Conservation (phyloP, 2,329 filamentous ascomycete species). For the Hansfordia pulvinata region DNA sequence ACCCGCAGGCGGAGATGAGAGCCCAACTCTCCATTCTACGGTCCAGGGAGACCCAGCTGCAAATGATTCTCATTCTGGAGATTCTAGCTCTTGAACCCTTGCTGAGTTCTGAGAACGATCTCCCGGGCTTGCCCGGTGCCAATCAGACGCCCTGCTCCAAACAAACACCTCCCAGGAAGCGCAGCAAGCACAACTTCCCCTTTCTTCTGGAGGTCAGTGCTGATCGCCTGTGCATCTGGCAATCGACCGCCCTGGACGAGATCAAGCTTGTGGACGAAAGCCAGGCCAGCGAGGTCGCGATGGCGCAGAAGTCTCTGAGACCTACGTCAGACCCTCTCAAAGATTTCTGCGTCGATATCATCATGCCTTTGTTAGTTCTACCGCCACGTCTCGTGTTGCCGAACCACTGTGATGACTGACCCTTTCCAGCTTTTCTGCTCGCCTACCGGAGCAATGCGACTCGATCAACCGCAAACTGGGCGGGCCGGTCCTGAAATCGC, state of each 20-base stretch:
- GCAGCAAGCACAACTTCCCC: slow-evolving; percentile 48
- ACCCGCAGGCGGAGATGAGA: slow-evolving; percentile 42
- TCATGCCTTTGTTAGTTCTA: slow-evolving; percentile 57
- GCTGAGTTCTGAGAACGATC: slow-evolving; percentile 22
- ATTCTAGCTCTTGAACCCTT: slow-evolving; percentile 55
- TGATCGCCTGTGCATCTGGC: slow-evolving; percentile 73
- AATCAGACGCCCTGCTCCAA: slow-evolving; percentile 14
- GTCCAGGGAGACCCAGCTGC: slow-evolving; percentile 65
- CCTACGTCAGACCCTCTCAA: slow-evolving; percentile 47
- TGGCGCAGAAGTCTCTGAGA: slow-evolving; percentile 23
- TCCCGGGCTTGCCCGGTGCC: slow-evolving; percentile 22
- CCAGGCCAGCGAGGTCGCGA: slow-evolving; percentile 20
- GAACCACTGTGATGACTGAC: slow-evolving; percentile 17
- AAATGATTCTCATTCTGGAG: slow-evolving; percentile 69
- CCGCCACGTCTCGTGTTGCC: too few relatives aligned
- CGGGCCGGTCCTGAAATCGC: slow-evolving; percentile 49
- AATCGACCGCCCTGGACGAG: slow-evolving; percentile 56
- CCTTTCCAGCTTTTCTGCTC: slow-evolving; percentile 50
- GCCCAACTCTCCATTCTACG: slow-evolving; percentile 52
- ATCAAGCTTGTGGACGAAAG: slow-evolving; percentile 34
- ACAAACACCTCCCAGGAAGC: slow-evolving; percentile 33
- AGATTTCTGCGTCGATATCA: slow-evolving; percentile 69
- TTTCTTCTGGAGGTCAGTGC: slow-evolving; percentile 59
- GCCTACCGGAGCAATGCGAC: slow-evolving; percentile 58
- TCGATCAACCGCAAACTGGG: slow-evolving; percentile 64